Evolutionary conservation across 345 rosid species (phyloP).

Genomic region (Eucalyptus cloeziana): DNA sequence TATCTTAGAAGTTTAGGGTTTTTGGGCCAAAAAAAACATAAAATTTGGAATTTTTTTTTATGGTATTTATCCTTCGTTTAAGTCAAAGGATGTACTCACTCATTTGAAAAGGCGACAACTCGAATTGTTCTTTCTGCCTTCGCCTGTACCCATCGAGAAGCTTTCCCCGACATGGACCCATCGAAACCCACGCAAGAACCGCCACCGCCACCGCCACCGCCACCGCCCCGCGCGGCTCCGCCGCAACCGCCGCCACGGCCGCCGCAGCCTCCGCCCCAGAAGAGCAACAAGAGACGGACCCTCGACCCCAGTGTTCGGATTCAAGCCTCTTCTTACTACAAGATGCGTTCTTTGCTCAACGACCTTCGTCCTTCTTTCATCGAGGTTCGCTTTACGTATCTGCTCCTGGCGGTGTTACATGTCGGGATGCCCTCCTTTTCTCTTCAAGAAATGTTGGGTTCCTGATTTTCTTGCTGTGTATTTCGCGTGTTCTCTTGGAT

Average conservation of each 20-base stretch:
- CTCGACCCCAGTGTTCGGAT: constrained; percentile 15
- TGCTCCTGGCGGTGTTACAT: background rate
- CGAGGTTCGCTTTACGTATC: constrained; percentile 19
- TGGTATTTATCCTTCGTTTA: background rate
- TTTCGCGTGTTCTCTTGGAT: background rate
- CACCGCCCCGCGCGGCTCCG: background rate
- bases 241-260: background rate
- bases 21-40: no score
- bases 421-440: background rate
- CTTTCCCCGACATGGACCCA: background rate
- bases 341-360: constrained; percentile 42
- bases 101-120: background rate
- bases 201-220: background rate
- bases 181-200: background rate
- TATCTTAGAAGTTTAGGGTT: no score
- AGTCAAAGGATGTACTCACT: background rate
- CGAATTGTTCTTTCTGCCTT: background rate
- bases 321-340: constrained; percentile 34
- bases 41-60: background rate
- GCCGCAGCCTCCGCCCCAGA: background rate
- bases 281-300: constrained; percentile 7
- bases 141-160: background rate
- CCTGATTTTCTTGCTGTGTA: background rate
- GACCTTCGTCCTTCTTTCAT: constrained; percentile 56
- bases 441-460: background rate